phyloP scores from a whole-genome alignment of 257 asterid genomes.

The Solanum sitiens region DNA sequence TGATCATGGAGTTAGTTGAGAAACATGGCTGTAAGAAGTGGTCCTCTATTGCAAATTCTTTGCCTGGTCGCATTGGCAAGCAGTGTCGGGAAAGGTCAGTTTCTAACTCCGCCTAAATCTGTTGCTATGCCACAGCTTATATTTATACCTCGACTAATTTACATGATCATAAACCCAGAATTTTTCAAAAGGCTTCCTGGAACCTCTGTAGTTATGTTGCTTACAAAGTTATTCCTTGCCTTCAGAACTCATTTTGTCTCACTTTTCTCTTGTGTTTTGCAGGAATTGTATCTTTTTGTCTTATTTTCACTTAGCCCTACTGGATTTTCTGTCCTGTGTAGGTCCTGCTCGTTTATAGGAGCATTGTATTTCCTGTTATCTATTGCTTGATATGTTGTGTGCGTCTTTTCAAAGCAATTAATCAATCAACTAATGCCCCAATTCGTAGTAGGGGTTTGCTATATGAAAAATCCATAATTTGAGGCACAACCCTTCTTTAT shows the following conservation, averaged over 20 bases:
- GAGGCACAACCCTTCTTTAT: neutral
- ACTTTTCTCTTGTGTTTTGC: neutral
- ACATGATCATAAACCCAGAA: neutral
- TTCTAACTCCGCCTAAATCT: neutral
- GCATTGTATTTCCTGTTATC: neutral
- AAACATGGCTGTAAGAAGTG: constrained; percentile 56
- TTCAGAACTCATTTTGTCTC: neutral
- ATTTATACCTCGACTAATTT: neutral
- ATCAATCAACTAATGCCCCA: neutral
- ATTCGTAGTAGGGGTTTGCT: neutral
- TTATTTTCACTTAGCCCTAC: neutral
- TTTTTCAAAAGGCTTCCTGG: neutral
- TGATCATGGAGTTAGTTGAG: constrained; percentile 44
- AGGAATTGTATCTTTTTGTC: neutral
- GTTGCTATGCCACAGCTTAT: neutral
- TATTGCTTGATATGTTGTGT: neutral
- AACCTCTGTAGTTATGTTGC: neutral
- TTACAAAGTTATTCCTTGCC: neutral
- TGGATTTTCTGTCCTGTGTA: neutral
- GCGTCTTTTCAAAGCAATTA: neutral
- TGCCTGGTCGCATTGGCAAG: constrained; percentile 89
- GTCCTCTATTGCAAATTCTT: constrained; percentile 50
- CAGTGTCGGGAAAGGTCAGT: constrained; percentile 84
- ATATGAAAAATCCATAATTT: neutral
- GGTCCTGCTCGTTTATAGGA: neutral